Evolutionary conservation across 2,329 filamentous ascomycete species (phyloP), one percentile per base, ranked within the genome.

Genomic region (Alternaria alternata): DNA sequence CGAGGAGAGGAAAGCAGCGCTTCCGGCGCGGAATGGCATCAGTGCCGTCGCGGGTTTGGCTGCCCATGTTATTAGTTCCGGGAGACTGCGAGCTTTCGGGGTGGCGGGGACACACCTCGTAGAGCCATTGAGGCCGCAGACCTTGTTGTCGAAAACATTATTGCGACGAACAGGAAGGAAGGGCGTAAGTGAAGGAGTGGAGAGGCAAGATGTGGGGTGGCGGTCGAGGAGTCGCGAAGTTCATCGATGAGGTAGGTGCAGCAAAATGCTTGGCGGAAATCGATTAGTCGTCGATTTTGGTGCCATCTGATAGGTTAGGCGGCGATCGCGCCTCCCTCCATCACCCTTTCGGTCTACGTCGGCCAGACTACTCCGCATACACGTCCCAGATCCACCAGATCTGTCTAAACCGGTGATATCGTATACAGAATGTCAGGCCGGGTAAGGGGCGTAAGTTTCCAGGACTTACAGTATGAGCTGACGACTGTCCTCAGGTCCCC

Each of bases 21-120:
- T 79, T 63, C 74, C 84, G 72, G 85, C 84, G 78, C 89, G 85
- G 79, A 88, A 87, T 67, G 89, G 87, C 62, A 89, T 77, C 72
- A 91, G 81, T 60, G 88, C 82, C 57, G 84, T 83, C 54, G 86
- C 81, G 67, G 91, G 90, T 81, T 88, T 91, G 79, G 84, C 91
- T 93, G 74, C 65, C 49, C 63, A 56, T 51, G 54, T 53, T 67
- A 68, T 78, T 71, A 78, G 75, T 63, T 70, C 48, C 64, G 49
- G 61, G 43, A 57, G 43, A 59, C 59, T 41, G 57, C 53, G 44
- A 54, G 59, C 61, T 63, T 65, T 66, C 54, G 18, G 63, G 54
- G 51, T 49, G 62, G 59, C 53, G 57, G 61, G 48, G 52, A 76
- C 81, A 57, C 79, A 86, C 84, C 83, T 81, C 84, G 82, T 68